phyloP scores from a whole-genome alignment of 2,329 filamentous ascomycete genomes.

The Laburnicola sp. region DNA sequence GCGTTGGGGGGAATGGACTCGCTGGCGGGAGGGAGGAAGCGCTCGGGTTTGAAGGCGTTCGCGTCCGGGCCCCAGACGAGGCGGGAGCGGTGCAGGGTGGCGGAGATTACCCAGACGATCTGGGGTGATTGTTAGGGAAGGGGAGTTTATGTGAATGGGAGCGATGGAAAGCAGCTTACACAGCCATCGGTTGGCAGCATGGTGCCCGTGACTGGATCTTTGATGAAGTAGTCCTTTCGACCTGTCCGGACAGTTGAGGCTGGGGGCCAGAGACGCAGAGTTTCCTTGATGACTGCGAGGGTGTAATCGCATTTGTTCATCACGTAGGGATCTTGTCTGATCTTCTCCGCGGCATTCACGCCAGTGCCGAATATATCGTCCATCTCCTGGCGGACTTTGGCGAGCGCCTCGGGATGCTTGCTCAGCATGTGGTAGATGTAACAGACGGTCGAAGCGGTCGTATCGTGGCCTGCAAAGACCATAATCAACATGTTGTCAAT shows the following conservation, averaged over 20 bases:
- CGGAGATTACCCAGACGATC: constrained; percentile 12
- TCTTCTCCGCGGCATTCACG: constrained; percentile 14
- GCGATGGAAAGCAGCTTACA: constrained; percentile 1
- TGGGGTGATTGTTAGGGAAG: background rate
- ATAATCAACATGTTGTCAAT: constrained; percentile 30
- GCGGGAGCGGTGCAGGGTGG: constrained; percentile 17
- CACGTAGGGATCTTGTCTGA: constrained; percentile 27
- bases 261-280: constrained; percentile 34
- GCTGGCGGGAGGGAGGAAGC: constrained; percentile 20
- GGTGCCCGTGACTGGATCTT: constrained; percentile 25
- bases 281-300: constrained; percentile 38
- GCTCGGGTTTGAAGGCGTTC: constrained; percentile 25
- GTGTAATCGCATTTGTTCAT: constrained; percentile 39
- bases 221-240: constrained; percentile 17
- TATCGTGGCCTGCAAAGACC: constrained; percentile 23
- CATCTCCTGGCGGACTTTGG: constrained; percentile 31
- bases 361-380: constrained; percentile 31
- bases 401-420: constrained; percentile 22
- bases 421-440: constrained; percentile 32
- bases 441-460: constrained; percentile 36
- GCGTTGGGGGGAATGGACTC: constrained; percentile 18
- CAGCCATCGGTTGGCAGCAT: constrained; percentile 23
- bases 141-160: constrained; percentile 18
- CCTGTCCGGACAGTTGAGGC: constrained; percentile 34
- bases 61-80: constrained; percentile 18